A percentile compares a stretch with the other conserved stretches of the same genome.
phyloP scores from a whole-genome alignment of 106 monocot genomes.

The Alisma plantagoaquatica region DNA sequence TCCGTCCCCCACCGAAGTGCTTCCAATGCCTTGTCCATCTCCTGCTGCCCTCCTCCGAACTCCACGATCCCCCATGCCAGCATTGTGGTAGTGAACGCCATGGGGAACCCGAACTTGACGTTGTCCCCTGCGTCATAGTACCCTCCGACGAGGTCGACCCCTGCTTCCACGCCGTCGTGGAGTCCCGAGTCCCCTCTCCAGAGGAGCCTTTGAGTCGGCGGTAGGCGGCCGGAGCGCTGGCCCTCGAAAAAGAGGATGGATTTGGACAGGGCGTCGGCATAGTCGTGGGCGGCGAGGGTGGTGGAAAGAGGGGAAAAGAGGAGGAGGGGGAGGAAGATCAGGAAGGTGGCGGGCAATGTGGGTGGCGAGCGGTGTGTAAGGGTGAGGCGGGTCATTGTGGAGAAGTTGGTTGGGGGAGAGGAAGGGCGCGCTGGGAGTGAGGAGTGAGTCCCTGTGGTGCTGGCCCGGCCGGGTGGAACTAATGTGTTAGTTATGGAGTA shows the following conservation, averaged over 20 bases:
- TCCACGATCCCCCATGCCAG: constrained; percentile 78
- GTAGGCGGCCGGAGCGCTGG: constrained; percentile 77
- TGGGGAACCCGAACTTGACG: constrained; percentile 85
- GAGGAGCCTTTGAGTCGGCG: constrained; percentile 34
- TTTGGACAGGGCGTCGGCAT: constrained; percentile 68
- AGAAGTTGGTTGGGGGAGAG: not conserved
- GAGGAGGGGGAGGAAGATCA: constrained; percentile 3
- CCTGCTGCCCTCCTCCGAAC: constrained; percentile 58
- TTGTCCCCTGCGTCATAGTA: constrained; percentile 95
- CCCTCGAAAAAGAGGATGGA: constrained; percentile 92
- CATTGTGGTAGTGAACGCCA: constrained; percentile 90
- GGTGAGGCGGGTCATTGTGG: not conserved
- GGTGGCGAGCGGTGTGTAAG: not conserved
- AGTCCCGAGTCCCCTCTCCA: constrained; percentile 67
- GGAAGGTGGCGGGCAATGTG: not conserved
- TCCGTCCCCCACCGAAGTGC: constrained; percentile 85
- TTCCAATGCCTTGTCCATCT: constrained; percentile 31
- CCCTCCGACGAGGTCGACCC: constrained; percentile 77
- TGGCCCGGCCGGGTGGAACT: too few relatives aligned
- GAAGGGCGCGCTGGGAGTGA: too few relatives aligned
- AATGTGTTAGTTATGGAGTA: too few relatives aligned
- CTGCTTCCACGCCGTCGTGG: constrained; percentile 39
- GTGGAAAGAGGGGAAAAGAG: not conserved
- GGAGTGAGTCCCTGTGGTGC: too few relatives aligned
- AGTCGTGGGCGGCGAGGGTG: constrained; percentile 29